Conservation (phyloP, 257 asterid species). For the Coffea canephora region DNA sequence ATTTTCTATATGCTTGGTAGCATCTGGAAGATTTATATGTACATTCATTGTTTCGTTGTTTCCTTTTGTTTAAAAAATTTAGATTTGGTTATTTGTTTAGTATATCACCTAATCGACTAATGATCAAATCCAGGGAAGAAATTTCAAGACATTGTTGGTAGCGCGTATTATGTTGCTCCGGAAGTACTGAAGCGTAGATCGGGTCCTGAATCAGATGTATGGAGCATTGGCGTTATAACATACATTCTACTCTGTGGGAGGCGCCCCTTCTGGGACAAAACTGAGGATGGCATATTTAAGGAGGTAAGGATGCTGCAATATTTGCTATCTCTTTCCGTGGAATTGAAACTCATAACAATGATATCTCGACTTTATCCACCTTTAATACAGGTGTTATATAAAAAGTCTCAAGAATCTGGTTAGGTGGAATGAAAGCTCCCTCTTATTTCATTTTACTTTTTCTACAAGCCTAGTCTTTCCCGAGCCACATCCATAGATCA, state of each 20-base stretch:
- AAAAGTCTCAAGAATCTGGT: background rate
- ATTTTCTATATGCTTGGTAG: background rate
- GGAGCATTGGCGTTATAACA: constrained; percentile 99
- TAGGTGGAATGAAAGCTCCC: background rate
- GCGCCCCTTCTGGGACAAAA: constrained; percentile 98
- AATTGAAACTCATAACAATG: background rate
- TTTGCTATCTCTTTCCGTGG: background rate
- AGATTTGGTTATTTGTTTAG: constrained; percentile 1
- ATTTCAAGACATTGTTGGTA: constrained; percentile 95
- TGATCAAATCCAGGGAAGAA: constrained; percentile 55
- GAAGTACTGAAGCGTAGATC: constrained; percentile 95
- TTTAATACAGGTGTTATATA: background rate
- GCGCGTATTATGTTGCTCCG: constrained; percentile 99
- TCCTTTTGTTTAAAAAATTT: background rate
- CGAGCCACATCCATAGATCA: background rate
- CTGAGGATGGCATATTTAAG: constrained; percentile 97
- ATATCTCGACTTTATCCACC: background rate
- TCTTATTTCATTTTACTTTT: background rate
- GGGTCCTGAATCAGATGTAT: constrained; percentile 99
- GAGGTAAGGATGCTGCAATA: constrained; percentile 51
- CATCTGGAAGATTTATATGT: background rate
- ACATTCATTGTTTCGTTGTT: no score
- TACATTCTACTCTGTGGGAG: constrained; percentile 96
- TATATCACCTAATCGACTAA: constrained; percentile 7
- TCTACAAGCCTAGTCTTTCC: background rate